Conservation (phyloP, 176 grass and related monocot species). For the Rhipidocladum racemiflorum region DNA sequence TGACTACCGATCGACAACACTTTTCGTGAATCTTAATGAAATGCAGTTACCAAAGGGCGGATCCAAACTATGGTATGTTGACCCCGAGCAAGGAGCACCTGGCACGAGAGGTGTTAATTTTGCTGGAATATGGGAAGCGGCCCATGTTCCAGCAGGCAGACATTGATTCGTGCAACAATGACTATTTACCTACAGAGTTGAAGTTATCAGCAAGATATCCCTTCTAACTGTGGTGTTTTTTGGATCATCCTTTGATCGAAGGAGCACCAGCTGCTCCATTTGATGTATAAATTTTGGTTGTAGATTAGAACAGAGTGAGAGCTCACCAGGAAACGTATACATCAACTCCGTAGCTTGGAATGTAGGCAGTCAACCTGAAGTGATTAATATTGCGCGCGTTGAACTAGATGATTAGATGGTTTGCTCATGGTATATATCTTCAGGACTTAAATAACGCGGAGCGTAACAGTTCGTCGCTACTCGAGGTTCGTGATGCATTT, state of each 20-base stretch:
- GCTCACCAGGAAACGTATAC: not conserved
- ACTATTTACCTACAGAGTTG: constrained; percentile 64
- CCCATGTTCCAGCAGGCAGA: constrained; percentile 81
- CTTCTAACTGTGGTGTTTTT: constrained; percentile 20
- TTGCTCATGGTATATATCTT: not conserved
- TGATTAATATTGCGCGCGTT: not conserved
- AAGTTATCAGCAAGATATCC: constrained; percentile 68
- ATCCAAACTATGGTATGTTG: constrained; percentile 93
- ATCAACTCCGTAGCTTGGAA: not conserved
- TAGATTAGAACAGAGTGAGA: not conserved
- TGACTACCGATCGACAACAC: not conserved
- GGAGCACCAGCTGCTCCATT: not conserved
- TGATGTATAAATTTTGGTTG: constrained; percentile 10
- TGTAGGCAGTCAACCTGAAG: not conserved
- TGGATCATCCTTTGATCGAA: no score
- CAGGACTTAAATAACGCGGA: not conserved
- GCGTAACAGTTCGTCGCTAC: not conserved
- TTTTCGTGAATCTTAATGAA: constrained; percentile 6
- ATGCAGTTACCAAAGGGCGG: constrained; percentile 79
- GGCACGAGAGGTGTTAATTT: constrained; percentile 46
- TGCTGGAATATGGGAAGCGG: constrained; percentile 63
- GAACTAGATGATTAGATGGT: not conserved
- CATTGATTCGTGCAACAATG: constrained; percentile 75
- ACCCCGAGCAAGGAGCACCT: constrained; percentile 85
- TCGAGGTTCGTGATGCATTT: not conserved